These are phyloP conservation scores for Helicocarpus griseus DNA, from an alignment of 2,329 filamentous ascomycete genomes.

Conservation along the genomic window DNA sequence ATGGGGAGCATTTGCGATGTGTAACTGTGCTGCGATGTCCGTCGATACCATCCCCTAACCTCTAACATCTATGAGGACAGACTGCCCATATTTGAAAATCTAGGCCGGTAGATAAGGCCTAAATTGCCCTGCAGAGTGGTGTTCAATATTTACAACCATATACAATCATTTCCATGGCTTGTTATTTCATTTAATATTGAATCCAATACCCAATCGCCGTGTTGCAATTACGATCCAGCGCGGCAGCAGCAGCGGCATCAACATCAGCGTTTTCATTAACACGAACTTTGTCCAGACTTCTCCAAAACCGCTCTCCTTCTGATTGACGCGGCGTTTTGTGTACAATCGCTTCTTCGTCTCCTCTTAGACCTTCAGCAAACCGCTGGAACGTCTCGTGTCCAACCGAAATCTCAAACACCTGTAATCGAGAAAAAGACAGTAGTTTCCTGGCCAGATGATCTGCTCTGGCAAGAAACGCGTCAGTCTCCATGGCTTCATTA, in stretches of 20 bases:
- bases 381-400: neutral
- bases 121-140: neutral
- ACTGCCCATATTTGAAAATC: no score
- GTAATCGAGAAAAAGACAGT: neutral
- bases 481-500: neutral
- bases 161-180: neutral
- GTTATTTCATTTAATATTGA: neutral
- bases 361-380: neutral
- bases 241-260: neutral
- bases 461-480: neutral
- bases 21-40: no score
- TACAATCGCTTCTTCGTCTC: neutral
- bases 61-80: no score
- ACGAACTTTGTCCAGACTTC: neutral
- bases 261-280: neutral
- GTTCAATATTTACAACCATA: neutral
- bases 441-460: neutral
- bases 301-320: neutral
- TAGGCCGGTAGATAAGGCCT: neutral
- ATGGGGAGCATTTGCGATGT: no score
- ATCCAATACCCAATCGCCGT: neutral
- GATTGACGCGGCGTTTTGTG: neutral
- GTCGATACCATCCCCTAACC: no score
- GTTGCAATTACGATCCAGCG: neutral
- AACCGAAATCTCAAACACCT: neutral